phyloP scores from a whole-genome alignment of 2,329 filamentous ascomycete species.

The Colletotrichum gigasporum region DNA sequence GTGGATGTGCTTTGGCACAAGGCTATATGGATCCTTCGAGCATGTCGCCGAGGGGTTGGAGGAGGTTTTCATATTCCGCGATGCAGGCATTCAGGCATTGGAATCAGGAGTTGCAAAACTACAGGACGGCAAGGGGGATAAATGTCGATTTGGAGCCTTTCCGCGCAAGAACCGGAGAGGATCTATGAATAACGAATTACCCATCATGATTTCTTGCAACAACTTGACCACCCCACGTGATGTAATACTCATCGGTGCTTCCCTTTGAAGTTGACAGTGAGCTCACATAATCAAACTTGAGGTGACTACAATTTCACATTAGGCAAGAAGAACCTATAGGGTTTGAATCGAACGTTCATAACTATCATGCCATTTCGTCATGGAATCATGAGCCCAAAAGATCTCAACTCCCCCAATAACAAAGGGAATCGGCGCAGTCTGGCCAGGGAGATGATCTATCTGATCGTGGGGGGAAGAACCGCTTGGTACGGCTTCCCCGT shows the following conservation, averaged over 20 bases:
- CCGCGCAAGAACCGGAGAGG: neutral
- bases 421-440: constrained; percentile 31
- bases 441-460: constrained; percentile 34
- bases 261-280: too few relatives aligned
- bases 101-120: constrained; percentile 14
- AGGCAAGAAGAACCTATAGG: neutral
- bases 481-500: constrained; percentile 22
- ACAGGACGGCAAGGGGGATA: neutral
- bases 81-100: neutral
- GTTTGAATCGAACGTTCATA: constrained; percentile 26
- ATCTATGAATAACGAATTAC: constrained; percentile 12
- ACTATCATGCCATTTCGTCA: constrained; percentile 36
- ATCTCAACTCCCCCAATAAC: constrained; percentile 27
- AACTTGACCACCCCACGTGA: neutral
- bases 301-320: neutral
- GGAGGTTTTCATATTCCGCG: neutral
- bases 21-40: neutral
- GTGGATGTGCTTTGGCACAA: neutral
- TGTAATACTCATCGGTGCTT: too few relatives aligned
- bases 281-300: neutral
- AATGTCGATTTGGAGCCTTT: neutral
- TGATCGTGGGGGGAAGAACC: constrained; percentile 24
- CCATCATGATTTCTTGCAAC: too few relatives aligned
- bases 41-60: neutral
- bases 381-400: constrained; percentile 34